Conservation (phyloP, 164 flowering plant species). For the Nymphaea thermarum region DNA sequence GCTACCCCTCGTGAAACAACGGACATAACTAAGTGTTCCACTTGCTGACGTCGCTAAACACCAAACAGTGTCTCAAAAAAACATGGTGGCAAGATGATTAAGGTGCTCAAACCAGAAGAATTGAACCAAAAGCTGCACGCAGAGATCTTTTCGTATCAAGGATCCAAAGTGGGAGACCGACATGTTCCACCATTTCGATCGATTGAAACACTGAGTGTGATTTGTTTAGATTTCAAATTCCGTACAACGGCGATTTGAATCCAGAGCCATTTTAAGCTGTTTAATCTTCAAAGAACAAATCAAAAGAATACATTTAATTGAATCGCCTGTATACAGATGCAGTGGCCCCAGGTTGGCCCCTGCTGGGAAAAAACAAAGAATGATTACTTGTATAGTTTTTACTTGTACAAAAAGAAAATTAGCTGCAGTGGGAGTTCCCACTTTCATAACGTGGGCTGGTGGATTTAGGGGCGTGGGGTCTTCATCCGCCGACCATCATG, state of each 20-base stretch:
- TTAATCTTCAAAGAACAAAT: background rate
- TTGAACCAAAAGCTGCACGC: too few species aligned
- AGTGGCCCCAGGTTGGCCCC: background rate
- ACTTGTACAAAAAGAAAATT: background rate
- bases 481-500: background rate
- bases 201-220: too few species aligned
- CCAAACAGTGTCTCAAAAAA: too few species aligned
- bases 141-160: too few species aligned
- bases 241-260: background rate
- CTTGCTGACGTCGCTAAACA: too few species aligned
- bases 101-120: too few species aligned
- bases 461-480: background rate
- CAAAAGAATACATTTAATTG: too few species aligned
- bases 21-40: too few species aligned
- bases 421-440: background rate
- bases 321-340: background rate
- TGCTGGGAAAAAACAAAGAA: background rate
- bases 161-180: too few species aligned
- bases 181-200: too few species aligned
- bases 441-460: background rate
- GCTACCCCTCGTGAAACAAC: too few species aligned
- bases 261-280: background rate
- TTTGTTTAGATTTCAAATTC: background rate
- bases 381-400: background rate
- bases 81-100: too few species aligned